Evolutionary conservation across 768 basidiomycete species (phyloP), one percentile per base, ranked within the genome.

Genomic region (Cubamyces lactineus): DNA sequence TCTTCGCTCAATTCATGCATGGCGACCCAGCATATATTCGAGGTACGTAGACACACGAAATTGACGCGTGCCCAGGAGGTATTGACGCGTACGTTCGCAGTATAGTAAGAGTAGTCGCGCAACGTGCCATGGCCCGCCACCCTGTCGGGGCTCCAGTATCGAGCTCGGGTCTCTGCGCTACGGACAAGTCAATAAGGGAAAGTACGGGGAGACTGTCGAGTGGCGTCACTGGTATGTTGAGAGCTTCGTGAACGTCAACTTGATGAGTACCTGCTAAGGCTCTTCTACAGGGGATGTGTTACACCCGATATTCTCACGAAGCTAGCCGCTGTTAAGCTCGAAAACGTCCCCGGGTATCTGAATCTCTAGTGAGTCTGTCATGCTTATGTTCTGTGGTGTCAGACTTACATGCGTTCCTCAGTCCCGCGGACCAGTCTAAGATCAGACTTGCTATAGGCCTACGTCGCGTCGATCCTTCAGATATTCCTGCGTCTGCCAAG

Each of bases 171-270:
- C 78, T 17, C 73, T 92, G 60, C 77, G 91, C n/a, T 91, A 92
- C 67, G 91, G 91, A 0, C 74, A 77, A 53, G 79, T 79, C 6
- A 72, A 72, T 7, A 68, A 69, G 9, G 75, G 71, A 19, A 73
- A 79, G 41, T 84, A 79, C 53, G 84, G 87, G 49, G 87, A 89
- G 71, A 82, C 79, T 0, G 84, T 91, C 3, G 79, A 86, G 68
- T 92, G 91, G 91, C 78, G 84, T 43, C 91, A 92, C 66, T 92
- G 91, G 89, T 89, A 73, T 67, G 78, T 61, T 49, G 61, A 42
- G 28, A 40, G 50, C 38, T 50, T 46, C 30, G 47, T 58, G 43
- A 8, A 58, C 40, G 38, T 19, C 34, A 1, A 49, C 64, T 41
- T 66, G 57, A 43, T 30, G 38, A 21, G 45, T 47, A 17, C 16